Evolutionary conservation across 768 basidiomycete species (phyloP).

Genomic region (Pleurotus ostreatus): DNA sequence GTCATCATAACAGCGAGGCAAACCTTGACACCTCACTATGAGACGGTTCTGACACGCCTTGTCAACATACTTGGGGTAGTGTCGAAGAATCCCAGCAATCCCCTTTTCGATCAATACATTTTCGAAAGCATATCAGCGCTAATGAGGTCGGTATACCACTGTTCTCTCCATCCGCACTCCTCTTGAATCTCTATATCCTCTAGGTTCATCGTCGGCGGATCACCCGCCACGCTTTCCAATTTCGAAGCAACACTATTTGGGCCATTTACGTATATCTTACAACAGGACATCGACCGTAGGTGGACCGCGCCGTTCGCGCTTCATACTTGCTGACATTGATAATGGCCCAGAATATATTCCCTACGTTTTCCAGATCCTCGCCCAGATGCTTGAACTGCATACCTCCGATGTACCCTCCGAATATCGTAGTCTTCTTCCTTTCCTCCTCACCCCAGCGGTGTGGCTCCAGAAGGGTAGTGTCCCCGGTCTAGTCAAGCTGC

Average conservation of each 20-base stretch:
- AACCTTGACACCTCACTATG: constrained; percentile 64
- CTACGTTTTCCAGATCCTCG: constrained; percentile 94
- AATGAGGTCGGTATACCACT: constrained; percentile 56
- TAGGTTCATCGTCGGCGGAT: constrained; percentile 79
- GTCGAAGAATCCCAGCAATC: constrained; percentile 95
- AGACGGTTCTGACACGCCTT: constrained; percentile 64
- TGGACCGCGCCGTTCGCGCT: not conserved
- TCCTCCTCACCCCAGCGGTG: constrained; percentile 77
- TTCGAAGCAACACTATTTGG: constrained; percentile 85
- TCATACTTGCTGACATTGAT: not conserved
- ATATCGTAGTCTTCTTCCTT: constrained; percentile 76
- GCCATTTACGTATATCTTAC: constrained; percentile 82
- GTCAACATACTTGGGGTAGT: constrained; percentile 83
- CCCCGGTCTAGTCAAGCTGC: constrained; percentile 85
- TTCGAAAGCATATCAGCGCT: constrained; percentile 96
- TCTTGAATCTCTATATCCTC: not conserved
- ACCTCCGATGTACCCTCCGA: constrained; percentile 58
- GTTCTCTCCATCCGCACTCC: too few relatives aligned
- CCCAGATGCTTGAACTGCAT: constrained; percentile 92
- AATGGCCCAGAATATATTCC: constrained; percentile 83
- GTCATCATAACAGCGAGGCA: constrained; percentile 88
- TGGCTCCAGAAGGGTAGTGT: constrained; percentile 97
- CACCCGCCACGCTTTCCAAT: constrained; percentile 56
- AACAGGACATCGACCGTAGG: constrained; percentile 91
- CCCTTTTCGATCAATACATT: constrained; percentile 95